These are phyloP conservation scores for Diaporthe destruens DNA, from an alignment of 2,329 filamentous ascomycete genomes.

Conservation along the genomic window DNA sequence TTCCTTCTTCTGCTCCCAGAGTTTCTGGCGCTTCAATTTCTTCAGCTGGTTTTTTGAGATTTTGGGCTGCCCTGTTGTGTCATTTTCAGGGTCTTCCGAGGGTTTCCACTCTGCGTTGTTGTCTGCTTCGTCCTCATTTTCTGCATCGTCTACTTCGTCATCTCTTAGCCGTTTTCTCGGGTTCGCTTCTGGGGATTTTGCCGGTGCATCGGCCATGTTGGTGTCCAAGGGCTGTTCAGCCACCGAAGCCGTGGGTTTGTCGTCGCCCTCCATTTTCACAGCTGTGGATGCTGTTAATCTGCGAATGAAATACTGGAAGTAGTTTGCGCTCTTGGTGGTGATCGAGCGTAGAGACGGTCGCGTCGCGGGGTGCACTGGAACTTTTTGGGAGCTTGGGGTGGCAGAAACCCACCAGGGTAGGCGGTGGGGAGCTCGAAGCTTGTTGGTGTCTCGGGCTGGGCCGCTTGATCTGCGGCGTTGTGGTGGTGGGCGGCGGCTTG, in stretches of 20 bases:
- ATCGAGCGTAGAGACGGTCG: not conserved
- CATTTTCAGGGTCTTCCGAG: not conserved
- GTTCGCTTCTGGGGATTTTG: conserved; percentile 9
- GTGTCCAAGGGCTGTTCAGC: not conserved
- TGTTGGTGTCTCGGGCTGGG: not conserved
- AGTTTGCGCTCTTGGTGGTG: not conserved
- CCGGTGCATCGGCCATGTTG: not conserved
- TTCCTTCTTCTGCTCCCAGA: conserved; percentile 81
- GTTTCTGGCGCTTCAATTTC: conserved; percentile 77
- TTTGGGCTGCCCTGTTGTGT: conserved; percentile 31
- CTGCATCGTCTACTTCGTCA: conserved; percentile 8
- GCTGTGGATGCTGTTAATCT: not conserved
- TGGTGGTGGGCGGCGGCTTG: not conserved
- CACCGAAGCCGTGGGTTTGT: not conserved
- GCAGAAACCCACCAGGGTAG: conserved; percentile 10
- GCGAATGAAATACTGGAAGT: not conserved
- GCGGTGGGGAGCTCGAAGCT: conserved; percentile 17
- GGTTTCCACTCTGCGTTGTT: not conserved
- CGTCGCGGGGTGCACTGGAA: conserved; percentile 30
- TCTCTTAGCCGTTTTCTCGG: conserved; percentile 36
- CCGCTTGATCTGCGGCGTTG: not conserved
- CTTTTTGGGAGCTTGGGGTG: conserved; percentile 29
- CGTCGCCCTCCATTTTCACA: conserved; percentile 15
- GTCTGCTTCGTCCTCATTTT: conserved; percentile 4
- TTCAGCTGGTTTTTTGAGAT: conserved; percentile 91